phyloP scores from a whole-genome alignment of 257 asterid species.

The Plantago elongata region DNA sequence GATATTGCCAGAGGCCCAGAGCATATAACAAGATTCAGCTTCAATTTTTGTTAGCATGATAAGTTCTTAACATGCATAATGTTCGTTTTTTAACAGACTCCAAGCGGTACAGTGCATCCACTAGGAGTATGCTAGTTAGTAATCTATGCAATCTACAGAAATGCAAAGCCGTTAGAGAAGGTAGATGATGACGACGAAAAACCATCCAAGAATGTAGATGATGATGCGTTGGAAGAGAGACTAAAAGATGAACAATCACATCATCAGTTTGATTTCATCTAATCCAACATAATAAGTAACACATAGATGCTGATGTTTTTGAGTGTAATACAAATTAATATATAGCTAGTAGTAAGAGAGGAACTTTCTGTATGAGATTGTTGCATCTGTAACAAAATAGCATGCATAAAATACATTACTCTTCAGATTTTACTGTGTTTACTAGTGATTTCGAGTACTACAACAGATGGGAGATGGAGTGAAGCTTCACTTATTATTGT shows the following conservation, averaged over 20 bases:
- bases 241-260: neutral
- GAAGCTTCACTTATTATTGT: slow-evolving; percentile 8
- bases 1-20: no score
- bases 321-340: no score
- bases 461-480: slow-evolving; percentile 6
- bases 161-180: slow-evolving; percentile 4
- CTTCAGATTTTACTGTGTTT: neutral
- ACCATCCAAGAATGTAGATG: neutral
- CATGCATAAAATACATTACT: no score
- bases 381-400: no score
- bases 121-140: slow-evolving; percentile 10
- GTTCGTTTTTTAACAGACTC: neutral
- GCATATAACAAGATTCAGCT: no score
- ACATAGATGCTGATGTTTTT: no score
- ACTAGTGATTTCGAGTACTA: neutral
- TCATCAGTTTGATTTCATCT: neutral
- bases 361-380: no score
- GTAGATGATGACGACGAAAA: neutral
- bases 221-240: slow-evolving; percentile 6
- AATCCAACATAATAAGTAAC: no score
- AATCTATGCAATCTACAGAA: slow-evolving; percentile 8
- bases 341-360: no score
- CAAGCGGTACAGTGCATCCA: slow-evolving; percentile 9
- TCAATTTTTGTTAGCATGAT: neutral
- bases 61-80: neutral